Conservation (phyloP, 2,329 filamentous ascomycete species). For the Penicillium hesseltinei region DNA sequence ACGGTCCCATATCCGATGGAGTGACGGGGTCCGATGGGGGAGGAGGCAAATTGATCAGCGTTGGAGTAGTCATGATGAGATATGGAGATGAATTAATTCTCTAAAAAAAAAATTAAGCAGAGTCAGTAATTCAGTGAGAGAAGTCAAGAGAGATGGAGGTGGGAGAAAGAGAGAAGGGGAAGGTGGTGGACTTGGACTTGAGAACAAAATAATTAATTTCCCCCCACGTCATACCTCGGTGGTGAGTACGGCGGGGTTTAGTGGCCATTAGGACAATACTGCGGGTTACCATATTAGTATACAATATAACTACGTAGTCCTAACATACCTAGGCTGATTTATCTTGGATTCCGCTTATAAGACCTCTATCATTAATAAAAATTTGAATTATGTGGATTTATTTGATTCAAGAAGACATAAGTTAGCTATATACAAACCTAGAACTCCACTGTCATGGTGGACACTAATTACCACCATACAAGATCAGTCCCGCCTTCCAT, state of each 20-base stretch:
- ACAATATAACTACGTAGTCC: too few relatives aligned
- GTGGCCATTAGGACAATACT: neutral
- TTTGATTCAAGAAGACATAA: neutral
- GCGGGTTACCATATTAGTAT: neutral
- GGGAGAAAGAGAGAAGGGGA: neutral
- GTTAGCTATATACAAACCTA: neutral
- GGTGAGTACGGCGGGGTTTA: rapidly evolving
- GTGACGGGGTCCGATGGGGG: conserved; percentile 80
- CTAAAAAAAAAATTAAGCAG: neutral
- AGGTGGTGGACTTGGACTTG: neutral
- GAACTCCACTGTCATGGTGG: neutral
- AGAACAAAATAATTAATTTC: conserved; percentile 1
- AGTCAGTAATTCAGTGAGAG: neutral
- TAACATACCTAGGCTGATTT: neutral
- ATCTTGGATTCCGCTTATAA: neutral
- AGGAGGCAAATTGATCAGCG: conserved; percentile 79
- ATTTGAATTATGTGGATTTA: neutral
- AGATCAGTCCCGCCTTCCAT: neutral
- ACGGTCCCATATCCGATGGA: conserved; percentile 82
- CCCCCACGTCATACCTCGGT: neutral
- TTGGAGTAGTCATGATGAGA: conserved; percentile 52
- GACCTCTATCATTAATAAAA: neutral
- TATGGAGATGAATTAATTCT: neutral
- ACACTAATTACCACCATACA: neutral
- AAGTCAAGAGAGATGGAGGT: neutral